Percentiles rank a stretch among this genome's conserved stretches.
phyloP scores from a whole-genome alignment of 2,329 filamentous ascomycete genomes.

The Corinectria fuckeliana region DNA sequence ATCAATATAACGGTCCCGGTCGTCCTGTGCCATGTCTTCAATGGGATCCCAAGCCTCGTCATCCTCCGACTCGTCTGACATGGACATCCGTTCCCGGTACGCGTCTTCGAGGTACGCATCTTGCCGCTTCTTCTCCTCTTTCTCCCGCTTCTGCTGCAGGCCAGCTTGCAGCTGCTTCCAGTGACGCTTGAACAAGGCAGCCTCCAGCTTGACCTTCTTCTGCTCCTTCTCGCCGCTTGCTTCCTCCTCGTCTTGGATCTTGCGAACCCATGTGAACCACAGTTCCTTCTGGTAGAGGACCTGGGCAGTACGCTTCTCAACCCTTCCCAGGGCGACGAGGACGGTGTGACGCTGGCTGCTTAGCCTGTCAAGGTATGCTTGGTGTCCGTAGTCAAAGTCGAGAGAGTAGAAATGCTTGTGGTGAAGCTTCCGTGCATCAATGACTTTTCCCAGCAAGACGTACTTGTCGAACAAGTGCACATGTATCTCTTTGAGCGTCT shows the following conservation, averaged over 20 bases:
- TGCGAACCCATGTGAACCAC: slow-evolving; percentile 35
- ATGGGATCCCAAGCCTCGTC: slow-evolving; percentile 39
- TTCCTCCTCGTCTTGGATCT: slow-evolving; percentile 35
- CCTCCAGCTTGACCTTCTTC: slow-evolving; percentile 39
- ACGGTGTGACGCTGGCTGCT: slow-evolving; percentile 29
- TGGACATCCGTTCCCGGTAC: slow-evolving; percentile 30
- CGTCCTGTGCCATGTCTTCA: slow-evolving; percentile 32
- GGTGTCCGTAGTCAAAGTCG: slow-evolving; percentile 34
- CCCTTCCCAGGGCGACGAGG: slow-evolving; percentile 23
- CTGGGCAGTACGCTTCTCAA: slow-evolving; percentile 26
- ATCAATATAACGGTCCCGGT: slow-evolving; percentile 36
- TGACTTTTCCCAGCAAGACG: slow-evolving; percentile 30
- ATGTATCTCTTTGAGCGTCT: slow-evolving; percentile 23
- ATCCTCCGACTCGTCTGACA: slow-evolving; percentile 27
- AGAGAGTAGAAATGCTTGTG: slow-evolving; percentile 37
- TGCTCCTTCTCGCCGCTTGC: slow-evolving; percentile 36
- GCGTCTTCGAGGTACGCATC: slow-evolving; percentile 39
- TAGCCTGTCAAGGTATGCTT: slow-evolving; percentile 37
- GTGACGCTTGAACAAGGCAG: slow-evolving; percentile 37
- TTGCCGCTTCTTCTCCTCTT: slow-evolving; percentile 37
- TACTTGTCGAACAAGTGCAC: slow-evolving; percentile 33
- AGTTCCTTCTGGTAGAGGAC: slow-evolving; percentile 34
- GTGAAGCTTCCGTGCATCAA: slow-evolving; percentile 36
- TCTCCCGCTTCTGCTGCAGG: slow-evolving; percentile 24
- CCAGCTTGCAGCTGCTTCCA: slow-evolving; percentile 34